Base-by-base conservation (phyloP, 1,284 basidiomycete genomes). In the Melampsora larici-populina region DNA sequence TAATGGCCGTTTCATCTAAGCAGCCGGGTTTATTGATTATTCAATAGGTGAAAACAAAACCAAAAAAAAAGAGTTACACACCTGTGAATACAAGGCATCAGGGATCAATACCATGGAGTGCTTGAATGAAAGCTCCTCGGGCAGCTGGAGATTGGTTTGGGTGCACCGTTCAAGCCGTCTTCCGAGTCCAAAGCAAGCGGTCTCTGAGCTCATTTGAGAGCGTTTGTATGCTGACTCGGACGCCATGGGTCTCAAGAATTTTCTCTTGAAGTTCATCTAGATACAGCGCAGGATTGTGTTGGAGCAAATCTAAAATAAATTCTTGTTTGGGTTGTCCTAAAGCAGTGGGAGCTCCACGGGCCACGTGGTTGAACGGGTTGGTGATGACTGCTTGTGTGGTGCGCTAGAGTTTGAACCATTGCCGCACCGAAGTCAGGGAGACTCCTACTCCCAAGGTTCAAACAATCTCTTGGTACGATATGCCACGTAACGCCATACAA, bases 81-180 rank as follows among this genome's bases (percentile, higher is more conserved):
- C 66, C 66, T 43, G 48, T 26, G n/a, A 68, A 68, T 24, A 68
- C 66, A 7, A 68, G 66, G n/a, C 29, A 46, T 11, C 29, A 11
- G 18, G 36, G 48, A 1, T 36, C 36, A 48, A 68, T 31, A 13
- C 15, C n/a, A 8, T 9, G 26, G 5, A 66, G 2, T 1, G 31
- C 31, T 4, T 29, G 2, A 21, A 66, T 33, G 33, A 31, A 40
- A 26, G n/a, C 40, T 1, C 31, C 64, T n/a, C 29, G 4, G 2
- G n/a, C 26, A 9, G 36, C 26, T 1, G 33, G 1, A 43, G 26
- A 7, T 40, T 46, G 5, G 46, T 18, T 33, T 48, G 15, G 36
- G 9, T 3, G 36, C 21, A 21, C 51, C 4, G 51, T 55, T 21
- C 13, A 13, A 55, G 51, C 24, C 13, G 2, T 21, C 24, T 55